A percentile compares a stretch with the other conserved stretches of the same genome.
Evolutionary conservation across 208 protist genomes (phyloP).

Genomic region (Endotrypanum monterogeii): DNA sequence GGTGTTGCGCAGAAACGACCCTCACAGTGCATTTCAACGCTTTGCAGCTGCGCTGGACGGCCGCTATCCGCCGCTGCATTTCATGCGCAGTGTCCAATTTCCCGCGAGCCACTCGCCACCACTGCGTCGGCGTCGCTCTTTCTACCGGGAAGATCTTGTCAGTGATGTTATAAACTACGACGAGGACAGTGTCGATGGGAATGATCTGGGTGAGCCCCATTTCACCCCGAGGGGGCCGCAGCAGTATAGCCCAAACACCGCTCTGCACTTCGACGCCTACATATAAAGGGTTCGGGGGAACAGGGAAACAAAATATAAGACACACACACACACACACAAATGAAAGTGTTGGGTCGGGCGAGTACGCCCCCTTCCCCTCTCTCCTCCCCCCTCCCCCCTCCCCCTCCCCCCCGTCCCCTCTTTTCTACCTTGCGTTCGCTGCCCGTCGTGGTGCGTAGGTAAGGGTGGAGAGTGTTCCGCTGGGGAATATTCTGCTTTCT

Average conservation of each 20-base stretch:
- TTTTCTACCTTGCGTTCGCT: no score
- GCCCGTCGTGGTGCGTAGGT: no score
- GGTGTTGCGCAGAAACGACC: slow-evolving; percentile 2
- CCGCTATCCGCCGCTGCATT: slow-evolving; percentile 1
- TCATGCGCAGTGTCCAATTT: slow-evolving; percentile 1
- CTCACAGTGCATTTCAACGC: not conserved
- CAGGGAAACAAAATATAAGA: no score
- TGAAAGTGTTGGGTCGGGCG: no score
- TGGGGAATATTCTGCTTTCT: no score
- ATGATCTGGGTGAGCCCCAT: slow-evolving; percentile 5
- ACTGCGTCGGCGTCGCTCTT: slow-evolving; percentile 1
- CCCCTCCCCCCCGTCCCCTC: no score
- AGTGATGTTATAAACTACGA: slow-evolving; percentile 1
- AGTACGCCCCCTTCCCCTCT: no score
- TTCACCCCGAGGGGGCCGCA: slow-evolving; percentile 19
- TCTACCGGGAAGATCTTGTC: not conserved
- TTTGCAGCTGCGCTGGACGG: not conserved
- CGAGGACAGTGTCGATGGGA: slow-evolving; percentile 2
- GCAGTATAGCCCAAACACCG: slow-evolving; percentile 12
- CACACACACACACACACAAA: no score
- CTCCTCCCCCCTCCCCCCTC: no score
- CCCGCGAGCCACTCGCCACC: slow-evolving; percentile 3
- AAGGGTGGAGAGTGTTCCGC: no score
- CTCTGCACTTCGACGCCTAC: slow-evolving; percentile 42
- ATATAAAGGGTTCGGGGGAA: slow-evolving; percentile 5